Conservation (phyloP, 352 stramenopile genomes). For the Phytophthora citricola region DNA sequence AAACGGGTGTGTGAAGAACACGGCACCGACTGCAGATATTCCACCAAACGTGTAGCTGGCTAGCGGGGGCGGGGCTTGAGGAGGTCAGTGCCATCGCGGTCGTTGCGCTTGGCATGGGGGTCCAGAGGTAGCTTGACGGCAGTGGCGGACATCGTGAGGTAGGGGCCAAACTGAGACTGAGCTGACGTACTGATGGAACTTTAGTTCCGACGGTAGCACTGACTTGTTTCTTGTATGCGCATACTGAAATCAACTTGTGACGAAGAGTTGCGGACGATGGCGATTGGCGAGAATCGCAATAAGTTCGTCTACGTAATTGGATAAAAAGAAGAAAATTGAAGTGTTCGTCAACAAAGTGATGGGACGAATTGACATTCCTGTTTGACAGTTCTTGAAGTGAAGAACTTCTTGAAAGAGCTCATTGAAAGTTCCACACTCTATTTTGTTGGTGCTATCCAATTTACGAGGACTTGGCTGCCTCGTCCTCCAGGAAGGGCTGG, state of each 20-base stretch:
- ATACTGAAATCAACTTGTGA: slow-evolving; percentile 9
- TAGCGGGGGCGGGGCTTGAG: slow-evolving; percentile 45
- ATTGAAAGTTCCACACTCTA: neutral
- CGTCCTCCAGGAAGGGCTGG: slow-evolving; percentile 39
- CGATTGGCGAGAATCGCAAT: slow-evolving; percentile 18
- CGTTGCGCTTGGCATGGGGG: neutral
- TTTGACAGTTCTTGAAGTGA: neutral
- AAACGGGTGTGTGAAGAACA: slow-evolving; percentile 89
- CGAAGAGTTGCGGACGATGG: neutral
- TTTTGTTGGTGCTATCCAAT: neutral
- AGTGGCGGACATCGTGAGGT: slow-evolving; percentile 7
- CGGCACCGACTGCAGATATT: slow-evolving; percentile 78
- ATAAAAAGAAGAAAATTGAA: slow-evolving; percentile 6
- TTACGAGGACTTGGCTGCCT: slow-evolving; percentile 14
- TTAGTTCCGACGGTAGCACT: neutral
- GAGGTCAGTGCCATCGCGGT: neutral
- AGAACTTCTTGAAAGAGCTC: too few species aligned
- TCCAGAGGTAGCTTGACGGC: slow-evolving; percentile 5
- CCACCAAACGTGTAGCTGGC: slow-evolving; percentile 80
- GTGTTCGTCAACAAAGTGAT: slow-evolving; percentile 17
- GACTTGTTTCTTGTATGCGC: slow-evolving; percentile 11
- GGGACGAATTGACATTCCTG: slow-evolving; percentile 5
- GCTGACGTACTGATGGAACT: slow-evolving; percentile 5
- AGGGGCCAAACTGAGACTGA: slow-evolving; percentile 10
- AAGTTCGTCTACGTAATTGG: slow-evolving; percentile 6